Conservation (phyloP, 2,329 filamentous ascomycete species). For the Phoma sp. region DNA sequence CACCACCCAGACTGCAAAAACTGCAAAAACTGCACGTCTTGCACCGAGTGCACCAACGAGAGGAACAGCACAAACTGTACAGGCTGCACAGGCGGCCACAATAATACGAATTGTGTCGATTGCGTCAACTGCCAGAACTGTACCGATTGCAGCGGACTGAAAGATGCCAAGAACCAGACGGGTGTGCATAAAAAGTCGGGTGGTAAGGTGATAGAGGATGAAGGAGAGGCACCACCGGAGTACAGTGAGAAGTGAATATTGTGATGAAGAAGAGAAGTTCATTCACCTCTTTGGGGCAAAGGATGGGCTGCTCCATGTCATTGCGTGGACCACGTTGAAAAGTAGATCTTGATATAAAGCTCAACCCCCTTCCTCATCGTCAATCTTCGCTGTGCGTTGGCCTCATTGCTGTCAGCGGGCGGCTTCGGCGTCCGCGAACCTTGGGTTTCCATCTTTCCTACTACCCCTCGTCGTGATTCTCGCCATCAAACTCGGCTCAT, state of each 20-base stretch:
- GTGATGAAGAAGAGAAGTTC: too few relatives aligned
- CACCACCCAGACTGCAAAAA: neutral
- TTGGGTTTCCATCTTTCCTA: neutral
- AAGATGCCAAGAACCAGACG: neutral
- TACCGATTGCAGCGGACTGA: conserved; percentile 3
- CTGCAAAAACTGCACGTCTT: neutral
- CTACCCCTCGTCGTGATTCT: conserved; percentile 33
- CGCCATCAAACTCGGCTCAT: conserved; percentile 32
- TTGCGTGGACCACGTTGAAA: too few relatives aligned
- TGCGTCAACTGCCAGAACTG: conserved; percentile 5
- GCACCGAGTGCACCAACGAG: conserved; percentile 1
- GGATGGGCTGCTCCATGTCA: too few relatives aligned
- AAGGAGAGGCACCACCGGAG: too few relatives aligned
- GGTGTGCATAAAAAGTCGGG: neutral
- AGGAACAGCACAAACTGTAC: conserved; percentile 3
- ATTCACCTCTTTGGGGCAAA: too few relatives aligned
- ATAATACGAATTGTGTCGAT: conserved; percentile 3
- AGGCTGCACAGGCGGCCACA: neutral
- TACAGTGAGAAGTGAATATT: too few relatives aligned
- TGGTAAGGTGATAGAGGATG: neutral
- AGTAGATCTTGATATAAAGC: too few relatives aligned
- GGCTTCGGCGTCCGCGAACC: too few relatives aligned
- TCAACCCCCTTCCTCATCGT: too few relatives aligned
- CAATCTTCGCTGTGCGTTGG: too few relatives aligned
- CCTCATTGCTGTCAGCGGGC: too few relatives aligned